Base-by-base conservation (phyloP, 768 basidiomycete species). In the Calocera cornea region DNA sequence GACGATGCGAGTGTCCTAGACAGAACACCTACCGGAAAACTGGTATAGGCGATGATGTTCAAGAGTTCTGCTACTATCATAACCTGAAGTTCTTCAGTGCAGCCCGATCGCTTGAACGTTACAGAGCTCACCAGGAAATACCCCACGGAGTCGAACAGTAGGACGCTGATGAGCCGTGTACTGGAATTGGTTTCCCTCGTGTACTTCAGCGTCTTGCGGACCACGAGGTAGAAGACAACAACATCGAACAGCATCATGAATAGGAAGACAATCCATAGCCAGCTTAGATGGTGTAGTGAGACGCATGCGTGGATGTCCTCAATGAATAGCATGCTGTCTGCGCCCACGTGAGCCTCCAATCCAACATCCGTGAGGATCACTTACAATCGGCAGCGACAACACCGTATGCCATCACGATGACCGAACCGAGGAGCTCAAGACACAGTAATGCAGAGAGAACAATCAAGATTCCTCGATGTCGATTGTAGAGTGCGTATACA, bases 231-330 rank as follows among this genome's bases (percentile, higher is more conserved):
- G 54, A 60, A 60, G 24, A 60, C 31, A 33, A 33, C 54, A 27
- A 60, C 22, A 27, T 60, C 54, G 31, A 29, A 60, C 10, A 60
- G 54, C 54, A 60, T 60, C 54, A 60, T 60, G 54, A 60, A 60
- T 2, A 60, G 54, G 54, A 60, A 60, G 14, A 60, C 54, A 19
- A 60, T 60, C 27, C 24, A 60, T 11, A 33, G 54, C 54, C 54
- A 60, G 27, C 54, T 60, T 5, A 29, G 14, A 33, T 60, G 54
- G 24, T 31, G 11, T 16, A 22, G 14, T 10, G 31, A 60, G 2
- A 60, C 54, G 22, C 54, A 60, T 27, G 27, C 54, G 10, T 19
- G 54, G 27, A 60, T 27, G 27, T 27, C 27, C 10, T 60, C 54
- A 22, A 60, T 33, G 31, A 16, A 60, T 2, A 33, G 10, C 54